Base-by-base conservation (phyloP, 495 filamentous ascomycete genomes). In the Cetradonia linearis region DNA sequence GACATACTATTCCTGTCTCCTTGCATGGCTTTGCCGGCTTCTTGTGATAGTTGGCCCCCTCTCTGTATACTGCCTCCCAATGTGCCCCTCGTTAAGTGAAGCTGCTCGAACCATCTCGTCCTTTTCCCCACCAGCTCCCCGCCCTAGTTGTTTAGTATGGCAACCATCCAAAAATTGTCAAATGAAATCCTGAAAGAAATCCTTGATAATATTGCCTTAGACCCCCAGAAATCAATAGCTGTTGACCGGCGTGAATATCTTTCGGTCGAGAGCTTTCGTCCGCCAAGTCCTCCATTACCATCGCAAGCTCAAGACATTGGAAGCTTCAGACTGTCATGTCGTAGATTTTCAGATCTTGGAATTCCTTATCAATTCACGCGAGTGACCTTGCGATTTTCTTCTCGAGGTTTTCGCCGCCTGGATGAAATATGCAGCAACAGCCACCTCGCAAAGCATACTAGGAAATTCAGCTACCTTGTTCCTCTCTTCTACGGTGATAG, bases 401-500 rank as follows among this genome's bases (percentile, higher is more conserved):
- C 65, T 14, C 72, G 76, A 55, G 85, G 83, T 1, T 80, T 88
- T 55, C 68, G 72, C 34, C 72, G 79, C 49, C 68, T 88, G 49
- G 77, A 82, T 25, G 72, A 72, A 20, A 76, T 82, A 37, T 71
- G 74, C 28, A 64, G 64, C 33, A 70, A 72, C 48, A 67, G 69
- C 16, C 78, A 84, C 66, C 74, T 85, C 23, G 78, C 81, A 38
- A 75, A 72, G 62, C 77, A 84, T 71, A 83, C 86, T 52, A 81
- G 77, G 69, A 80, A 83, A 66, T 82, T 88, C 69, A 84, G 81
- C 65, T 88, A 88, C 68, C 79, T 88, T 72, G 81, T 88, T 68
- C 83, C 83, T 66, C 83, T 78, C 57, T 86, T 86, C 69, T 87
- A 87, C 71, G 68, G 55, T 71, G 72, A 77, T 77, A 70, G 70